Base-by-base conservation (phyloP, 2,329 filamentous ascomycete species). In the Apiospora saccharicola region DNA sequence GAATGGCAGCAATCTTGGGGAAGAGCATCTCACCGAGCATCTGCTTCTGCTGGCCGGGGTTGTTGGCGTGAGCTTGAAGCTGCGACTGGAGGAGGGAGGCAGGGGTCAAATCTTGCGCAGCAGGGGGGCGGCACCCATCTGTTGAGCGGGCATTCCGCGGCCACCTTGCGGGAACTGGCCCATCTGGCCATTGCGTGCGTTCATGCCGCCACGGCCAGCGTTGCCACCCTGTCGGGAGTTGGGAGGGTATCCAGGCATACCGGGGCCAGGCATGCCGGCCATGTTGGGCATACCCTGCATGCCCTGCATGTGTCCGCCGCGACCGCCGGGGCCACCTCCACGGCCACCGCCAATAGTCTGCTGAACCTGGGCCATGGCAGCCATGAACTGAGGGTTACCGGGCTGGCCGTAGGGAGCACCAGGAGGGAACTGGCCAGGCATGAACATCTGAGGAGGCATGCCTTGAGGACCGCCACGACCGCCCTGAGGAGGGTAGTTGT, bases 21-120 rank as follows among this genome's bases (percentile, higher is more conserved):
- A 98, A 99, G 79, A 99, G 93, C 78, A 94, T 92, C 87, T 99
- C 96, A 83, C 96, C 96, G 71, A 99, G 91, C 85, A 98, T 94
- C 89, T 99, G 96, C 91, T 99, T 99, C 89, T 98, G 96, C 86
- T 97, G 94, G 68, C 89, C 88, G 51, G 92, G 89, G 79, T 85
- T 85, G 74, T 74, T 77, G 71, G 81, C 78, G 69, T 87, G 87
- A 47, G 82, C 78, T 74, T 86, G 83, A 64, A 93, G 86, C 83
- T 92, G 90, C 46, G 85, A 79, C 82, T 91, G 89, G 73, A 92
- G 83, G 70, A 89, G 79, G 47, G 82, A 81, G 69, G 79, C 76
- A 73, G 80, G 83, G 77, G 81, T 85, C 74, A 85, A 77, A 70
- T 86, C 84, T 26, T 80, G 77, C 61, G 75, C 75, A 75, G 73